Evolutionary conservation across 2,329 filamentous ascomycete species (phyloP), one percentile per base, ranked within the genome.

Genomic region (Microsporum canis): DNA sequence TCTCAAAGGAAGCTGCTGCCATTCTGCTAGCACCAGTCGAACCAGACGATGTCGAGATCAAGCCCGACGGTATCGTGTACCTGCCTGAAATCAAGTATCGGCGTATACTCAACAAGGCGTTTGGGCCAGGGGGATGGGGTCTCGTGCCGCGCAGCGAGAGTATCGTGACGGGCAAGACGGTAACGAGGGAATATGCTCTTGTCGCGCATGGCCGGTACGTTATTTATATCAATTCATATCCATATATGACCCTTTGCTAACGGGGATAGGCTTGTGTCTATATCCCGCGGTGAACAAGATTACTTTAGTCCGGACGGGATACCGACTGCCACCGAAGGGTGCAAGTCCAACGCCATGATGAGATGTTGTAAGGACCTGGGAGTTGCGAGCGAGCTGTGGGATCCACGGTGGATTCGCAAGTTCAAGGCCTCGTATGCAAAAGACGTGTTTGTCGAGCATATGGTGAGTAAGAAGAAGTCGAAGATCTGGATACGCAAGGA

Each of bases 51-150:
- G 86, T 99, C 60, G 94, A 99, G 78, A 88, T 99, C 71, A 99
- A 99, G 79, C 92, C 94, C 36, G 94, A 99, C 77, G 94, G 94
- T 38, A 92, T 99, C 67, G 79, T 97, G 63, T 99, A 97, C 73
- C 79, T 99, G 62, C 94, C 94, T 10, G 94, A 99, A 80, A 97
- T 99, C 79, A 96, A 97, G 78, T 99, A 99, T 77, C 80, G 94
- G 51, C 80, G 92, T 65, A 92, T 95, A 65, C 76, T 99, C 68
- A 96, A 97, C 60, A 79, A 81, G 69, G 90, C 91, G 0, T 99
- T 99, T 76, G 92, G 94, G 0, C 94, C 94, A 0, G 94, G 95
- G 60, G 94, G 88, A 5, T 99, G 94, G 94, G 94, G 94, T 0
- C 78, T 99, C 60, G 92, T 92, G 61, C 94, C 94, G 7, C 80